Evolutionary conservation across 495 filamentous ascomycete genomes (phyloP), one percentile per base, ranked within the genome.

Genomic region (Xylaria acuta): DNA sequence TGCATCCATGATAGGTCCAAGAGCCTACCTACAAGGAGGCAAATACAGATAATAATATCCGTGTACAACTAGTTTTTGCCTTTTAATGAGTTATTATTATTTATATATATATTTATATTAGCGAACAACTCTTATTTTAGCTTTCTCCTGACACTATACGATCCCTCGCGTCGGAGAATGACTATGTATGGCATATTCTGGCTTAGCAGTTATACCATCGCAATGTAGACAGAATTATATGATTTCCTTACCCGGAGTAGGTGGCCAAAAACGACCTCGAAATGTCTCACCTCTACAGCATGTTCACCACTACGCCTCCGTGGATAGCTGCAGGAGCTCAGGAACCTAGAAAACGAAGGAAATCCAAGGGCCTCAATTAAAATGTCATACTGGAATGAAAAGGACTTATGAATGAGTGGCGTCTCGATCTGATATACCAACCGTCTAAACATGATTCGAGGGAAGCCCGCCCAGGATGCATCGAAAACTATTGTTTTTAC

Each of bases 1-100:
- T 49, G 54, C 54, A 69, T 69, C 40, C 41, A 25, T 22, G 6
- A 7, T 41, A n/a, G 40, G n/a, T 12, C 65, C 2, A 67, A 38
- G 0, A 59, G 56, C 36, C 56, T 58, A 5, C n/a, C 11, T 5
- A 11, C n/a, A 12, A 25, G n/a, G 22, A 25, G 1, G 32, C 51
- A 3, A 18, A 18, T 12, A 32, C 14, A 5, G 9, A 30, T 4
- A 56, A 11, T 32, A 18, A 32, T 56, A 30, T 25, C 5, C 1
- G 3, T 16, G 11, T 1, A 12, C 2, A 12, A 32, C 47, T 22
- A 51, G 5, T n/a, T 18, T 14, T 18, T 49, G n/a, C 20, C 20
- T 49, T 38, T 7, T 49, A 3, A 18, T 1, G 38, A 40, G 3
- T 40, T 40, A 38, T 7, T 38, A 38, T 7, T 38, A 38, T 38